phyloP scores from a whole-genome alignment of 257 asterid genomes.

The Pogostemon cablin region DNA sequence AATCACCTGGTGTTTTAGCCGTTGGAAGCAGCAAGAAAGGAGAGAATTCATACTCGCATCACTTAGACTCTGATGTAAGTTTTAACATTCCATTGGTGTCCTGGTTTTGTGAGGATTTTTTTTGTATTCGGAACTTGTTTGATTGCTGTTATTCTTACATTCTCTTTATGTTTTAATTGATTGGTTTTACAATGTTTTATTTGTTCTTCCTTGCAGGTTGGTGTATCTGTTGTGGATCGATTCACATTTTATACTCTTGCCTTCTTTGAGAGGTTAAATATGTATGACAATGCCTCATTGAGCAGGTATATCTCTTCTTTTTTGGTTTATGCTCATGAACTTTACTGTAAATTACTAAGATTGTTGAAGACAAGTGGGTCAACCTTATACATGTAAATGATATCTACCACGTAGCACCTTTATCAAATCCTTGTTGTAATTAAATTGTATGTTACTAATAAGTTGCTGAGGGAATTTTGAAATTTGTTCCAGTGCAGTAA shows the following conservation, averaged over 20 bases:
- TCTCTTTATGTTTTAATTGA: constrained; percentile 13
- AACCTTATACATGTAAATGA: too few species aligned
- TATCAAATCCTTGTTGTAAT: neutral
- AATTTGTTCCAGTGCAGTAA: neutral
- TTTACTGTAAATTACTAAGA: too few species aligned
- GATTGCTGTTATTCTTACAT: constrained; percentile 21
- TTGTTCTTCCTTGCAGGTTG: constrained; percentile 64
- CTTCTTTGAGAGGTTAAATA: constrained; percentile 94
- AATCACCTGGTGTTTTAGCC: constrained; percentile 95
- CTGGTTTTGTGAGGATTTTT: constrained; percentile 3
- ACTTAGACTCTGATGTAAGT: constrained; percentile 93
- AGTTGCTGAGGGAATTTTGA: constrained; percentile 18
- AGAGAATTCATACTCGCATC: constrained; percentile 96
- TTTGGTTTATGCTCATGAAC: neutral
- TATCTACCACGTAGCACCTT: neutral
- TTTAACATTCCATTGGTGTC: constrained; percentile 12
- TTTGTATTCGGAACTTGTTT: constrained; percentile 21
- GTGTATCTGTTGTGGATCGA: constrained; percentile 95
- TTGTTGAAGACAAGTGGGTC: too few species aligned
- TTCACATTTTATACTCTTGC: constrained; percentile 95
- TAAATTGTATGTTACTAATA: neutral
- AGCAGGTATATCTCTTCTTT: constrained; percentile 61
- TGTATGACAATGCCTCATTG: constrained; percentile 88
- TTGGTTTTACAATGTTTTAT: constrained; percentile 23
- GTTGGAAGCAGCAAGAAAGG: constrained; percentile 98